These are phyloP conservation scores for Astrocystis sublimbata DNA, from an alignment of 495 filamentous ascomycete species.

Conservation along the genomic window DNA sequence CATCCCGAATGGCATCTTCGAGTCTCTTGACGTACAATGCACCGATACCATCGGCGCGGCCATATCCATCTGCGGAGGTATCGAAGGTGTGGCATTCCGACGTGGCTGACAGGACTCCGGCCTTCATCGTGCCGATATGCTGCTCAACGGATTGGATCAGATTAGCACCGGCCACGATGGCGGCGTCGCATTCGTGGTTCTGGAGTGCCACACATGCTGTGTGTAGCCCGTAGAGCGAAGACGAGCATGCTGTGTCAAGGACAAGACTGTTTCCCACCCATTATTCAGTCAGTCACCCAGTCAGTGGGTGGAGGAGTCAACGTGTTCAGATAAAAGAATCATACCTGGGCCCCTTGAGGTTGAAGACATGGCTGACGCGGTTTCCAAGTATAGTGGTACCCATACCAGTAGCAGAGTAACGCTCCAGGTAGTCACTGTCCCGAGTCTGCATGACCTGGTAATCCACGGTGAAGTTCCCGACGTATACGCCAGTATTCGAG, in stretches of 20 bases:
- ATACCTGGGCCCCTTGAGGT: slow-evolving; percentile 49
- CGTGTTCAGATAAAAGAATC: no score
- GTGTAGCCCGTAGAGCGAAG: slow-evolving; percentile 50
- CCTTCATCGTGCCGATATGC: slow-evolving; percentile 32
- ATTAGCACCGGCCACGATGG: slow-evolving; percentile 41
- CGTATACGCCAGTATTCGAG: slow-evolving; percentile 41
- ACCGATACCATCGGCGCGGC: slow-evolving; percentile 27
- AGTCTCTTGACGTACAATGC: slow-evolving; percentile 50
- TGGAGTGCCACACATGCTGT: slow-evolving; percentile 40
- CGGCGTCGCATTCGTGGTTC: slow-evolving; percentile 31
- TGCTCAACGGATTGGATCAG: slow-evolving; percentile 36
- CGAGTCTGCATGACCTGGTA: slow-evolving; percentile 33
- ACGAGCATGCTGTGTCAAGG: slow-evolving; percentile 59
- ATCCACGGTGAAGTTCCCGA: slow-evolving; percentile 47
- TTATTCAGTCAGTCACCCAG: no score
- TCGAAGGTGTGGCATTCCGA: slow-evolving; percentile 48
- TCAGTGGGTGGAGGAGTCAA: no score
- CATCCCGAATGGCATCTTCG: slow-evolving; percentile 41
- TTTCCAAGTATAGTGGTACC: slow-evolving; percentile 44
- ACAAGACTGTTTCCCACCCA: no score
- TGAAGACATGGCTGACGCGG: slow-evolving; percentile 53
- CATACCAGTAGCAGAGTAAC: slow-evolving; percentile 29
- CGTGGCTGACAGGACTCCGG: slow-evolving; percentile 44
- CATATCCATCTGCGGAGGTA: slow-evolving; percentile 32
- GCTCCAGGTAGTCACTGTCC: slow-evolving; percentile 28